Base-by-base conservation (phyloP, 2,329 filamentous ascomycete species). In the Aureobasidium uvarum region DNA sequence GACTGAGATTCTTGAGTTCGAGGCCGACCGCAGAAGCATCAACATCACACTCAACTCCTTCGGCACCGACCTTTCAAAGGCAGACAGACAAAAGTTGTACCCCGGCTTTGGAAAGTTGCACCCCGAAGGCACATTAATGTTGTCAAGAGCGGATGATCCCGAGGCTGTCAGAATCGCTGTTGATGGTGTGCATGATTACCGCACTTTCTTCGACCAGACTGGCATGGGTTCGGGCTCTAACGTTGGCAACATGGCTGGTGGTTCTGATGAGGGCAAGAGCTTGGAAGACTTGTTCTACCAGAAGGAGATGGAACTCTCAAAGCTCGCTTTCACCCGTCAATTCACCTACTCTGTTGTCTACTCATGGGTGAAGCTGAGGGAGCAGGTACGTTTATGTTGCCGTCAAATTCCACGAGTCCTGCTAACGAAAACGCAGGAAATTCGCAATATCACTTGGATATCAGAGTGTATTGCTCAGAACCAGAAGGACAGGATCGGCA, bases 21-120 rank as follows among this genome's bases (percentile, higher is more conserved):
- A 99, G 81, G 95, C 96, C 28, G 95, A 99, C 76, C 86, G 95
- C 70, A 87, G 95, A 76, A 92, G 93, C 72, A 99, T 99, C 83
- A 99, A 99, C 81, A 99, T 99, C 77, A 99, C 95, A 1, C 86
- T 99, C 72, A 99, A 99, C 83, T 97, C 93, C 0, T 98, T 99
- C 73, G 95, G 95, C 69, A 99, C 96, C 10, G 95, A 99, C 77
- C 84, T 99, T 58, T 89, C 88, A 72, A 99, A 99, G 85, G 85
- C 86, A 50, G 95, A 98, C 76, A 89, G 95, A 72, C 96, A 91
- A 81, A 99, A 97, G 84, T 84, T 99, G 54, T 99, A 99, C 77
- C 96, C 95, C 33, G 89, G 81, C 76, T 96, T 99, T 70, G 95
- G 95, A 64, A 89, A 88, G 73, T 83, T 99, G 51, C 96, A 96